Conservation (phyloP, 2,329 filamentous ascomycete genomes). For the Pseudogymnoascus sp. region DNA sequence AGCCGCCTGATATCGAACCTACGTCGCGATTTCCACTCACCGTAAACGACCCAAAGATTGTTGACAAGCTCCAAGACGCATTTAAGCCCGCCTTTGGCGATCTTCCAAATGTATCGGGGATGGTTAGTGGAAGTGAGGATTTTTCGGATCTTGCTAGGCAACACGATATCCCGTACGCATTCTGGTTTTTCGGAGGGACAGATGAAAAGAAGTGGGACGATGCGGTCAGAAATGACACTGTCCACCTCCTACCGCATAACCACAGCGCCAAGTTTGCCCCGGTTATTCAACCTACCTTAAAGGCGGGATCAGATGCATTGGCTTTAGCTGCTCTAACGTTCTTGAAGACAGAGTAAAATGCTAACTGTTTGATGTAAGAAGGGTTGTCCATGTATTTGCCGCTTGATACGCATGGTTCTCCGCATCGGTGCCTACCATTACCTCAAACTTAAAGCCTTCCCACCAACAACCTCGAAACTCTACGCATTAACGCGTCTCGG, state of each 20-base stretch:
- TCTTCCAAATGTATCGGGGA: not conserved
- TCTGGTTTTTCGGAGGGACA: constrained; percentile 48
- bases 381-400: not conserved
- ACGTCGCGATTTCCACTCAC: not conserved
- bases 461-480: not conserved
- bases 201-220: constrained; percentile 42
- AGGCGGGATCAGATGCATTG: constrained; percentile 42
- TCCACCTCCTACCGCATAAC: constrained; percentile 42
- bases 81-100: constrained; percentile 10
- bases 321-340: constrained; percentile 40
- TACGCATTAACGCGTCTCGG: not conserved
- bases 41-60: constrained; percentile 2
- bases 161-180: constrained; percentile 37
- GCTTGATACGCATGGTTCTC: not conserved
- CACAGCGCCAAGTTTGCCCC: constrained; percentile 52
- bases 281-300: constrained; percentile 49
- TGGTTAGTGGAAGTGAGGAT: constrained; percentile 20
- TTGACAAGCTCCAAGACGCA: not conserved
- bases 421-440: not conserved
- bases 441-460: not conserved
- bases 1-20: constrained; percentile 2
- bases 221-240: constrained; percentile 32
- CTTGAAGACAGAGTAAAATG: not conserved
- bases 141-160: constrained; percentile 21
- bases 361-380: not conserved